Evolutionary conservation across 2,329 filamentous ascomycete genomes (phyloP), one percentile per base, ranked within the genome.

Genomic region (Neofusicoccum sp.): DNA sequence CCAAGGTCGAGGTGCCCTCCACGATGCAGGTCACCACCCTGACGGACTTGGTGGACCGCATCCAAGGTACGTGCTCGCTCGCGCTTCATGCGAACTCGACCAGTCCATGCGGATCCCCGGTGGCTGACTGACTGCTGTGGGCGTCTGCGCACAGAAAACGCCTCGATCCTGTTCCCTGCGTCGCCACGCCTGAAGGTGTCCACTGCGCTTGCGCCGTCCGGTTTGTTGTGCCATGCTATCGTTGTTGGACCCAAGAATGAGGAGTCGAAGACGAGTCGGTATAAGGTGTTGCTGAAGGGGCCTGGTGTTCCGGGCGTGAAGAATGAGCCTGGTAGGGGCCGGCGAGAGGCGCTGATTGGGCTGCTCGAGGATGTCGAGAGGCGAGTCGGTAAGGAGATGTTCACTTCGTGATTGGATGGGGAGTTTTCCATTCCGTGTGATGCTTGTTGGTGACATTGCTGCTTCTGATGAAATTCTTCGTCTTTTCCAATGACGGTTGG

Each of bases 211-310:
- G 45, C 40, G 6, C 61, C 61, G 1, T 59, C 53, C 24, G 45
- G 53, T 20, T n/a, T 54, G 9, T 34, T 59, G 6, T 61, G 51
- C 49, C 61, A 62, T 41, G 61, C 47, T 1, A 12, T 62, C 31
- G 56, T 62, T 4, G 41, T 60, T 3, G 41, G 57, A 3, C 61
- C 61, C 5, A 62, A 62, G 61, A 62, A 62, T 11, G 54, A 41
- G 6, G 61, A 62, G 8, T 47, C 49, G 3, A 43, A 45, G 38
- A 48, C 47, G 16, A 54, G 56, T 20, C 56, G 61, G 14, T 62
- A 54, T n/a, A 53, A 60, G 31, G 31, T 62, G 5, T 12, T 60
- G 31, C 11, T 62, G 36, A 60, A 60, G 26, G 61, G 61, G 1
- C 56, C 56, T 2, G 61, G 56, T 9, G 57, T 60, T 2, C 9